Conservation (phyloP, 169 alveolate genomes). For the Eimeria necatrix region DNA sequence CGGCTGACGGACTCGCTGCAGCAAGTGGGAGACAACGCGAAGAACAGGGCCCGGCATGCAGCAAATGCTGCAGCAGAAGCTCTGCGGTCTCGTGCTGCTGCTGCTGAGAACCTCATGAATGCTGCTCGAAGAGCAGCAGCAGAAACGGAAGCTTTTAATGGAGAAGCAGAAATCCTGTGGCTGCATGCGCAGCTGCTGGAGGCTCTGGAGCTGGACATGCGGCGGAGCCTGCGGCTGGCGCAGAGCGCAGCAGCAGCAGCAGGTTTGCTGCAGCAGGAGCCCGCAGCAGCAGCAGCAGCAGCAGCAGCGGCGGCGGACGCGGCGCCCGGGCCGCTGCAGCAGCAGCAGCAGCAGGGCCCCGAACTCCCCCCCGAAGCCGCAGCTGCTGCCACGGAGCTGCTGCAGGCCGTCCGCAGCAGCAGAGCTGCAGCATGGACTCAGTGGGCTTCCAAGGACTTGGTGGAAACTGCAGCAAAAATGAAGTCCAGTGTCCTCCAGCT, state of each 20-base stretch:
- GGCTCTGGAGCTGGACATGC: constrained; percentile 5
- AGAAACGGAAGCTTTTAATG: not conserved
- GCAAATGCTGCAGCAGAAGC: not conserved
- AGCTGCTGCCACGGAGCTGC: too few species aligned
- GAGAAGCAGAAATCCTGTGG: constrained; percentile 1
- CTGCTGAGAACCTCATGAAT: not conserved
- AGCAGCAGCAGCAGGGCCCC: not conserved
- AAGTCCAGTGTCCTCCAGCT: not conserved
- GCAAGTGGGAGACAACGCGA: not conserved
- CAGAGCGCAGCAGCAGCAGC: not conserved
- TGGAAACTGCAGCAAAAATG: not conserved
- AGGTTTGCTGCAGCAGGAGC: not conserved
- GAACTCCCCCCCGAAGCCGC: not conserved
- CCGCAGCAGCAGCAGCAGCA: not conserved
- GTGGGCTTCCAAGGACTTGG: constrained; percentile 19
- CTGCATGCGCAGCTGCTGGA: constrained; percentile 11
- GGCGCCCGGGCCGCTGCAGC: not conserved
- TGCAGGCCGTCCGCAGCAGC: not conserved
- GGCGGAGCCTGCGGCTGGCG: not conserved
- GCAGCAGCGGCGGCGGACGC: not conserved
- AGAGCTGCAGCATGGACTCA: constrained; percentile 21
- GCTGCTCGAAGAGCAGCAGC: constrained; percentile 3
- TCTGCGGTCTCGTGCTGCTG: not conserved
- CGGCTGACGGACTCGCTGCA: not conserved
- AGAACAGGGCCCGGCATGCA: not conserved